A percentile compares a stretch with the other conserved stretches of the same genome.
Evolutionary conservation across 192 early-diverging fungal species (phyloP).

Genomic region (Backusella macrospora): DNA sequence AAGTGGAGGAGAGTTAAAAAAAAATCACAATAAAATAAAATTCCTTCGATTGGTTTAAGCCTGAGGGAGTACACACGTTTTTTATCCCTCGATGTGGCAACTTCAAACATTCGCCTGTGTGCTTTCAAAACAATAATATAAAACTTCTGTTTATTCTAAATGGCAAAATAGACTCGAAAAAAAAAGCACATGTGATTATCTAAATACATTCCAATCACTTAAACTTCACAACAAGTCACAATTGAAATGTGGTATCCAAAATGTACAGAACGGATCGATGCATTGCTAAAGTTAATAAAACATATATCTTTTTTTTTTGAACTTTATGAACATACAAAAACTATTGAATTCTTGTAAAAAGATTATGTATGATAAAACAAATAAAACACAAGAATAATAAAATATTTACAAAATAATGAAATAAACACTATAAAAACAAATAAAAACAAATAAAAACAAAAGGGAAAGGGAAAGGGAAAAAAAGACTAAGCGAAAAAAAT

Average conservation of each 20-base stretch:
- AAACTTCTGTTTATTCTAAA: neutral
- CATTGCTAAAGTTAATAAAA: neutral
- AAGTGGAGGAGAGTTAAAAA: neutral
- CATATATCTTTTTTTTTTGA: neutral
- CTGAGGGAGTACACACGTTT: conserved; percentile 11
- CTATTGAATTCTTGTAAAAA: neutral
- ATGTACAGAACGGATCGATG: no score
- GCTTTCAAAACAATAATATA: neutral
- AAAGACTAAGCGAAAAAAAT: neutral
- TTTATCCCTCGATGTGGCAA: conserved; percentile 11
- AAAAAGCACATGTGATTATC: neutral
- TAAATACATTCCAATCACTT: neutral
- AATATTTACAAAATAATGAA: conserved; percentile 8
- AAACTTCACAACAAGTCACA: neutral
- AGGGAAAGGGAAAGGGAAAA: neutral
- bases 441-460: neutral
- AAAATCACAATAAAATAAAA: conserved; percentile 1
- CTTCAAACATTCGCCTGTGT: conserved; percentile 13
- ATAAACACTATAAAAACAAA: conserved; percentile 14
- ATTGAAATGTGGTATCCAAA: neutral
- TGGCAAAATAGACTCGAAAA: neutral
- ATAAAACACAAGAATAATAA: neutral
- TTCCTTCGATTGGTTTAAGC: neutral
- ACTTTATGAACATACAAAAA: conserved; percentile 8
- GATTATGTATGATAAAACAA: neutral